Base-by-base conservation (phyloP, 495 filamentous ascomycete species). In the Aspergillus ostianus region DNA sequence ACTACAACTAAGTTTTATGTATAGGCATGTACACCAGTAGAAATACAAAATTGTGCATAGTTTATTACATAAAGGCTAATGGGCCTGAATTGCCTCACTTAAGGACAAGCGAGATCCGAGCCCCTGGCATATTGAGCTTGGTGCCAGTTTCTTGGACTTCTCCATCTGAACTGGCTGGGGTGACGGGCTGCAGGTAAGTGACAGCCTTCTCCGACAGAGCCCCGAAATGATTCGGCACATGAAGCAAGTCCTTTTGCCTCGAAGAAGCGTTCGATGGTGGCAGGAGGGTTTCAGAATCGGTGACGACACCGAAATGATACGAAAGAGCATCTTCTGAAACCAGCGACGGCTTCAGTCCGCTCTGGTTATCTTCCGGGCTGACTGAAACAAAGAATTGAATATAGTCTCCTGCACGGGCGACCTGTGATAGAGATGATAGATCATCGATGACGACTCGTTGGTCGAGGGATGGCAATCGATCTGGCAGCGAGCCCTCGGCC, bases 161-260 rank as follows among this genome's bases (percentile, higher is more conserved):
- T 53, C 47, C 61, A 10, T 36, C 51, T 47, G 57, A 54, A 41
- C 19, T 49, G 0, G 23, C 8, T n/a, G 20, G 45, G 18, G 50
- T 13, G 44, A 69, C 26, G 17, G 71, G 71, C 55, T 74, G 73
- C 19, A 69, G 62, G 58, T 77, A 80, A 15, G 72, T 76, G 53
- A 84, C 78, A 19, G 75, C 77, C 57, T 79, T 77, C 52, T 81
- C 80, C 8, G 80, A 82, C 44, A 82, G 58, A 47, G 78, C 78
- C 3, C 81, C 80, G 61, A 84, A 83, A 19, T 69, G 65, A 53
- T 71, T 68, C 29, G 69, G 66, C 6, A 74, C 32, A 19, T 67
- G 58, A 4, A 59, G 46, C 29, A 80, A 41, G 32, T 65, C 60
- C 21, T 64, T 70, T 55, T 58, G 59, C 44, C 52, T 58, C 44